These are phyloP conservation scores for Parasitella parasitica DNA, from an alignment of 371 early-diverging fungal species.

Conservation along the genomic window DNA sequence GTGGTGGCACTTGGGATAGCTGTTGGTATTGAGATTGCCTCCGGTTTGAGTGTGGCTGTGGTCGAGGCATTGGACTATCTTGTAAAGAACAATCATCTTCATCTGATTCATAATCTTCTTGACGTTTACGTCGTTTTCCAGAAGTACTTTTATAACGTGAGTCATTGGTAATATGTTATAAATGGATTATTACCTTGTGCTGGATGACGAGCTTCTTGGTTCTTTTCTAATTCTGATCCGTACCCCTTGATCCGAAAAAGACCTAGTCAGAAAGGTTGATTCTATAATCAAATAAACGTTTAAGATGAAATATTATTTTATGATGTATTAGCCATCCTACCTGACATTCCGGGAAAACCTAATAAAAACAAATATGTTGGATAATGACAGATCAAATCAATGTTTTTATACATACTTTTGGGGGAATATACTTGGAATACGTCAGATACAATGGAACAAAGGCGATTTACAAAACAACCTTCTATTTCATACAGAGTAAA, in stretches of 20 bases:
- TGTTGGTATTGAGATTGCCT: background rate
- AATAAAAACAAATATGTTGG: constrained; percentile 60
- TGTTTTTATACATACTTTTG: constrained; percentile 10
- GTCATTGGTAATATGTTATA: background rate
- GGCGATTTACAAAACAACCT: constrained; percentile 35
- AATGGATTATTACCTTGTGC: constrained; percentile 6
- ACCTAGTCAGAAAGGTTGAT: constrained; percentile 28
- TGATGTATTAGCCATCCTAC: constrained; percentile 23
- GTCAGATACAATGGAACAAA: constrained; percentile 49
- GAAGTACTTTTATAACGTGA: background rate
- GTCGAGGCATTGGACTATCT: background rate
- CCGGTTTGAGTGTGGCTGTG: background rate
- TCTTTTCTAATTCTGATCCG: constrained; percentile 32
- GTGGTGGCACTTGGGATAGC: background rate
- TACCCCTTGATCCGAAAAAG: constrained; percentile 34
- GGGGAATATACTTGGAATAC: constrained; percentile 23
- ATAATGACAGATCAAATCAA: background rate
- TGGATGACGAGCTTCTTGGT: constrained; percentile 19
- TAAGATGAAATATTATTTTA: background rate
- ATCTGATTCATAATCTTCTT: constrained; percentile 2
- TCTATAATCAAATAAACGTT: constrained; percentile 1
- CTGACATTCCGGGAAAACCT: constrained; percentile 88
- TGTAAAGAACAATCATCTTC: background rate
- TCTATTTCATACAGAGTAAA: constrained; percentile 88
- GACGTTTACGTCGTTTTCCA: constrained; percentile 7